phyloP scores from a whole-genome alignment of 495 filamentous ascomycete species.

The Chaetomium cochliodes region DNA sequence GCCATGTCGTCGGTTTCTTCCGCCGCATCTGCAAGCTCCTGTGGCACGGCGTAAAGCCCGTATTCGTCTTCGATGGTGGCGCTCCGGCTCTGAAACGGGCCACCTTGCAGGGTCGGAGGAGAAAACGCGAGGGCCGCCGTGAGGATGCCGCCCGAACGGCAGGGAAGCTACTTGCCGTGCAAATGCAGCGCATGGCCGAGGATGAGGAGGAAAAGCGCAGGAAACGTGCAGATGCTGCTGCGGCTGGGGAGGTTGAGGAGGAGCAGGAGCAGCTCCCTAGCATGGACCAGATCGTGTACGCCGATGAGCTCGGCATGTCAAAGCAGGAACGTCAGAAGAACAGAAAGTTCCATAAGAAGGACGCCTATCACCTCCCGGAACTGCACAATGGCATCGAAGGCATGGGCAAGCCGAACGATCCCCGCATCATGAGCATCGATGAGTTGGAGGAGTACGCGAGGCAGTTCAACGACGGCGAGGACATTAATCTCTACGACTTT shows the following conservation, averaged over 20 bases:
- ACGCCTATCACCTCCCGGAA: conserved; percentile 91
- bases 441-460: conserved; percentile 89
- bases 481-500: conserved; percentile 97
- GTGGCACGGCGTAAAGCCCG: conserved; percentile 92
- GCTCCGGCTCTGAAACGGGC: conserved; percentile 88
- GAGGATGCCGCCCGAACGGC: conserved; percentile 93
- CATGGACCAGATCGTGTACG: conserved; percentile 70
- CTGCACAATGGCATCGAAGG: conserved; percentile 69
- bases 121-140: conserved; percentile 77
- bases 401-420: conserved; percentile 89
- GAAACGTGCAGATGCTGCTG: conserved; percentile 39
- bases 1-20: conserved; percentile 96
- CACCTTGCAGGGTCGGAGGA: conserved; percentile 77
- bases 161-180: conserved; percentile 82
- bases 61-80: conserved; percentile 97
- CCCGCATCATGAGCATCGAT: conserved; percentile 88
- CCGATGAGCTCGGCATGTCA: conserved; percentile 81
- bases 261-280: conserved; percentile 68
- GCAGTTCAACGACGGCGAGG: conserved; percentile 89
- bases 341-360: conserved; percentile 82
- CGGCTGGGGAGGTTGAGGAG: conserved; percentile 30
- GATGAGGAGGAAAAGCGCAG: conserved; percentile 70
- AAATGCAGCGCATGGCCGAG: conserved; percentile 85
- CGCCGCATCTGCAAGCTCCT: conserved; percentile 95
- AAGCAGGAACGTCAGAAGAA: conserved; percentile 68